phyloP scores from a whole-genome alignment of 345 rosid genomes.

The Linum tenue region DNA sequence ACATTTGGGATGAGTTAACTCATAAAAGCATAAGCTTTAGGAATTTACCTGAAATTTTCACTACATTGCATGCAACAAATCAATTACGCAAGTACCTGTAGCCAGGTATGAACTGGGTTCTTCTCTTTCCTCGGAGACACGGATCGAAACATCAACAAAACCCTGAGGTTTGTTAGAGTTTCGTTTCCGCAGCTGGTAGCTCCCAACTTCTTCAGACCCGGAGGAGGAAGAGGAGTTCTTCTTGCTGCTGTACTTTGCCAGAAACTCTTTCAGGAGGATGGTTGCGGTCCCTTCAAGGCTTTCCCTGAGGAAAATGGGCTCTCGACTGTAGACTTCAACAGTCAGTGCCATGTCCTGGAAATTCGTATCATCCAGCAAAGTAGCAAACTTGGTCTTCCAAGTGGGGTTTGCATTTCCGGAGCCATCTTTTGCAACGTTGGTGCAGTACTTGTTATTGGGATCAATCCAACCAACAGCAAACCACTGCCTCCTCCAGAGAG shows the following conservation, averaged over 20 bases:
- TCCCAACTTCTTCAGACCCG: constrained; percentile 47
- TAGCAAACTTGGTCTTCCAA: constrained; percentile 76
- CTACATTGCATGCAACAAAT: not conserved
- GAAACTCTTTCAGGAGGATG: constrained; percentile 57
- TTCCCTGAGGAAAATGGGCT: constrained; percentile 77
- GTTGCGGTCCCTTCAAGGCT: constrained; percentile 66
- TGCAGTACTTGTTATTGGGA: constrained; percentile 75
- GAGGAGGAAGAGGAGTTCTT: constrained; percentile 24
- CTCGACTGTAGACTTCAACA: constrained; percentile 75
- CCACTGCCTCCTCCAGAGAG: constrained; percentile 87
- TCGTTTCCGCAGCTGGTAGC: constrained; percentile 68
- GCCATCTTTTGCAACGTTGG: constrained; percentile 45
- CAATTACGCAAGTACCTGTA: constrained; percentile 28
- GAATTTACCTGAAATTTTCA: no score
- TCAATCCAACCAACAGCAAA: constrained; percentile 87
- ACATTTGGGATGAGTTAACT: no score
- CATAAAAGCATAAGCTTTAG: no score
- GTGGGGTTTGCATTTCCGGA: constrained; percentile 58
- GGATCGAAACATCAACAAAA: constrained; percentile 67
- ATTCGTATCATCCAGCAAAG: constrained; percentile 40
- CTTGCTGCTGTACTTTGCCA: constrained; percentile 32
- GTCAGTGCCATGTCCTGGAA: constrained; percentile 40
- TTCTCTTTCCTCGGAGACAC: constrained; percentile 29
- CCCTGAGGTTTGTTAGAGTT: constrained; percentile 63
- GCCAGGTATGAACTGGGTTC: constrained; percentile 33